Evolutionary conservation across 495 filamentous ascomycete genomes (phyloP).

Genomic region (Amniculicola lignicola): DNA sequence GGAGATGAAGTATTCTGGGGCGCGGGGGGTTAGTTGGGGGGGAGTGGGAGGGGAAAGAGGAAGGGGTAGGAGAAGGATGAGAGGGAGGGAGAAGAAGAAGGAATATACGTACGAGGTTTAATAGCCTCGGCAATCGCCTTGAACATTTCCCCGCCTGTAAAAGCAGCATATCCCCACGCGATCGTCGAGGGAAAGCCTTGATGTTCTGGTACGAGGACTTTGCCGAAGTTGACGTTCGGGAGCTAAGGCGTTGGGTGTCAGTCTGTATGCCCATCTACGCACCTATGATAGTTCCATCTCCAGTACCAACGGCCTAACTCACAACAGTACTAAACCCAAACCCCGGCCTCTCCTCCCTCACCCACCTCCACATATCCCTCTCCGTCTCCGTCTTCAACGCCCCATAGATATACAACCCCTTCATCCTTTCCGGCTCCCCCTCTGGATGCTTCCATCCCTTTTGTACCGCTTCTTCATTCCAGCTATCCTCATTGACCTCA

Average conservation of each 20-base stretch:
- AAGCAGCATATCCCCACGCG: constrained; percentile 13
- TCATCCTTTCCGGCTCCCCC: constrained; percentile 8
- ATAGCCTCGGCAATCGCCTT: neutral
- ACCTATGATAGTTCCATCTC: neutral
- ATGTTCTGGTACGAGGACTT: constrained; percentile 21
- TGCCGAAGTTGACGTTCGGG: constrained; percentile 42
- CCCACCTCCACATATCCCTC: constrained; percentile 52
- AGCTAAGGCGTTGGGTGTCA: no score
- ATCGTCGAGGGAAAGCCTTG: constrained; percentile 19
- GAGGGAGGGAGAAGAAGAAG: neutral
- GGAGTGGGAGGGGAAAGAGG: neutral
- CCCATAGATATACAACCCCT: constrained; percentile 45
- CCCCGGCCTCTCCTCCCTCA: constrained; percentile 46
- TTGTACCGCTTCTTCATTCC: constrained; percentile 17
- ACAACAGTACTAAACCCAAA: constrained; percentile 51
- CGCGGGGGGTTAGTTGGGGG: no score
- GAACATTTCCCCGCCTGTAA: constrained; percentile 14
- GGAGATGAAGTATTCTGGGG: constrained; percentile 27
- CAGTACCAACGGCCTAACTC: neutral
- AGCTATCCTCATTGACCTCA: constrained; percentile 6
- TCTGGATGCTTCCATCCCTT: constrained; percentile 13
- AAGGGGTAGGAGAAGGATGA: neutral
- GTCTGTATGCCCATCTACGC: neutral
- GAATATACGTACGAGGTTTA: constrained; percentile 16
- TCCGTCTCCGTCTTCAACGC: constrained; percentile 57